Conservation (phyloP, 805 yeast genomes). For the Saccharomycopsis sp. region DNA sequence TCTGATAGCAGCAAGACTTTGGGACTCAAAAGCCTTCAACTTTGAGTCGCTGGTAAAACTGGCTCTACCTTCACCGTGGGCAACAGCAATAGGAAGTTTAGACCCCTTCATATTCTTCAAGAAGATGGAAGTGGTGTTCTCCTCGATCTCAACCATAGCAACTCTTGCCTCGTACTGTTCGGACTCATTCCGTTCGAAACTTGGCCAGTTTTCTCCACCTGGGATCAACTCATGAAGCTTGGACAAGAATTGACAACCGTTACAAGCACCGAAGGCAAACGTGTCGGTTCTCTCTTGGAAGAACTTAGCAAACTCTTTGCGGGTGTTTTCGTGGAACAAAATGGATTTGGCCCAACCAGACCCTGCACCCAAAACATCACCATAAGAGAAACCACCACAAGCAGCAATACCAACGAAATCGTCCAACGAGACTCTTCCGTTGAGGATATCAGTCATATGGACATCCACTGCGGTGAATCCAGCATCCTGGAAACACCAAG, state of each 20-base stretch:
- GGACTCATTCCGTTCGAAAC: constrained; percentile 81
- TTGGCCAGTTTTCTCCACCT: constrained; percentile 93
- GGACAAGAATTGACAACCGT: constrained; percentile 95
- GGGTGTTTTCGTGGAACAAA: constrained; percentile 69
- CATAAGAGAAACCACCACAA: constrained; percentile 98
- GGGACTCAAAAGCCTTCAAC: constrained; percentile 41
- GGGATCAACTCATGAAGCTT: constrained; percentile 83
- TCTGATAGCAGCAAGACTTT: constrained; percentile 59
- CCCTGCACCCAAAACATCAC: constrained; percentile 98
- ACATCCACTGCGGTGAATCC: constrained; percentile 94
- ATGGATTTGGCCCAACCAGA: constrained; percentile 99
- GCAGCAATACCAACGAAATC: constrained; percentile 93
- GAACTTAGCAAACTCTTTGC: constrained; percentile 69
- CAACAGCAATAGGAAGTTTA: constrained; percentile 90
- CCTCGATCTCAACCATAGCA: constrained; percentile 74
- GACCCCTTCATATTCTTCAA: constrained; percentile 91
- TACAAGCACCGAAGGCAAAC: constrained; percentile 96
- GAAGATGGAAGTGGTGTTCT: constrained; percentile 54
- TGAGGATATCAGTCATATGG: constrained; percentile 88
- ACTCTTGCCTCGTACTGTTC: constrained; percentile 98
- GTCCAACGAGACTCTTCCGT: constrained; percentile 63
- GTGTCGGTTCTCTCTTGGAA: constrained; percentile 86
- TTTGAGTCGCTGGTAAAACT: constrained; percentile 45
- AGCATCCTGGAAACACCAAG: constrained; percentile 91
- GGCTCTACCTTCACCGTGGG: constrained; percentile 98